These are phyloP conservation scores for Elaeis oleifera DNA, from an alignment of 202 grass and related monocot species.

Conservation along the genomic window DNA sequence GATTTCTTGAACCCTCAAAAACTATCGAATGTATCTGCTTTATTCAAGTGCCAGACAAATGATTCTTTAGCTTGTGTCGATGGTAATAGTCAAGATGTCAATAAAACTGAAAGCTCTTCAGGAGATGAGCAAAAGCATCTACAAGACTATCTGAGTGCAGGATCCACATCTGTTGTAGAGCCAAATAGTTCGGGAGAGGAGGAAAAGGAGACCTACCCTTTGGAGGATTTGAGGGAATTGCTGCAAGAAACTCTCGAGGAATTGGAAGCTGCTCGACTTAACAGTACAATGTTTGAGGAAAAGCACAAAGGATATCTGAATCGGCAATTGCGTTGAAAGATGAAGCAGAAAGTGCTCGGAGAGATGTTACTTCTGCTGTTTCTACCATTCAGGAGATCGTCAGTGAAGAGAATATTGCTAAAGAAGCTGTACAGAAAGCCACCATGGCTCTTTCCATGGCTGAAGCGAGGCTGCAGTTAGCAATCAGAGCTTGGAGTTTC, in stretches of 20 bases:
- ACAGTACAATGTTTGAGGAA: slow-evolving; percentile 92
- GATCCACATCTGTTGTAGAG: not conserved
- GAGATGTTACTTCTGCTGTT: slow-evolving; percentile 45
- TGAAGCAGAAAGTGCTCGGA: slow-evolving; percentile 41
- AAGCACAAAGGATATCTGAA: slow-evolving; percentile 77
- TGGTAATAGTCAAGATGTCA: not conserved
- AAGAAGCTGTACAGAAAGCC: slow-evolving; percentile 59
- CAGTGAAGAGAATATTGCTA: slow-evolving; percentile 52
- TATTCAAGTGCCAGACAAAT: slow-evolving; percentile 31
- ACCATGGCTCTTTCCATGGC: slow-evolving; percentile 90
- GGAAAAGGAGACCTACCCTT: slow-evolving; percentile 16
- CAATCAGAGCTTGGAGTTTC: slow-evolving; percentile 31
- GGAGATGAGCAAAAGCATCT: slow-evolving; percentile 15
- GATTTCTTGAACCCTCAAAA: slow-evolving; percentile 12
- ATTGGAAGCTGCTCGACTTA: slow-evolving; percentile 62
- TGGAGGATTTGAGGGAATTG: slow-evolving; percentile 45
- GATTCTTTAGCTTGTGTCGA: slow-evolving; percentile 54
- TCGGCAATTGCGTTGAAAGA: slow-evolving; percentile 86
- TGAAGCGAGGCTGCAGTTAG: slow-evolving; percentile 69
- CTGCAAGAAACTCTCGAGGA: slow-evolving; percentile 48
- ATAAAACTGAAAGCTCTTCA: slow-evolving; percentile 22
- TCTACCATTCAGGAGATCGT: slow-evolving; percentile 62
- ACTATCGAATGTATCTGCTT: not conserved
- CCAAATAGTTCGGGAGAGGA: slow-evolving; percentile 25
- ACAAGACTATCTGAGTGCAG: slow-evolving; percentile 1